These are phyloP conservation scores for Ziziphus jujuba DNA, from an alignment of 306 rosid species.

Conservation along the genomic window DNA sequence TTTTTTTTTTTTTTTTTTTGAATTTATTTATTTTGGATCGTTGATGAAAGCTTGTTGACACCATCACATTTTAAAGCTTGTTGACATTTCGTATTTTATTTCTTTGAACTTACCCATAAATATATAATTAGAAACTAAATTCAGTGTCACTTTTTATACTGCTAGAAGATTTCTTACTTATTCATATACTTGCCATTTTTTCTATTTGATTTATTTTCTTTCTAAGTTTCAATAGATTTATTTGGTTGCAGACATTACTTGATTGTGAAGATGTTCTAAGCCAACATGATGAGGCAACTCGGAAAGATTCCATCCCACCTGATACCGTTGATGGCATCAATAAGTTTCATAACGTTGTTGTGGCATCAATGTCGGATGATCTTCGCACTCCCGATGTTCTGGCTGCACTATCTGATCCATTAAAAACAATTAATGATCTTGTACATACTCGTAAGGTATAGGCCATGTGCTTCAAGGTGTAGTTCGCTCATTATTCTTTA, in stretches of 20 bases:
- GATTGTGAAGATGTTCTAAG: conserved; percentile 71
- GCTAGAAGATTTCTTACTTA: background rate
- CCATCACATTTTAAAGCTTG: background rate
- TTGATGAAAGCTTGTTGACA: conserved; percentile 12
- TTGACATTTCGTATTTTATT: background rate
- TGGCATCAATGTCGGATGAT: conserved; percentile 89
- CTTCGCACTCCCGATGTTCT: conserved; percentile 83
- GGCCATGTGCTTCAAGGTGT: background rate
- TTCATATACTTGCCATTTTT: background rate
- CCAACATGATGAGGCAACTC: conserved; percentile 55
- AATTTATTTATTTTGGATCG: background rate
- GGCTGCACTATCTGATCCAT: conserved; percentile 82
- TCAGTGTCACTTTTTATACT: background rate
- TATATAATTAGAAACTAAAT: background rate
- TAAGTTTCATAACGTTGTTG: conserved; percentile 51
- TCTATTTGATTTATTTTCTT: background rate
- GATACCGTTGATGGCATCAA: conserved; percentile 47
- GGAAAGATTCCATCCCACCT: conserved; percentile 55
- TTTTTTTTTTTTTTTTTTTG: background rate
- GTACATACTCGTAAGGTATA: conserved; percentile 80
- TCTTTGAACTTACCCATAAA: background rate
- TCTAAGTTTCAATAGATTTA: background rate
- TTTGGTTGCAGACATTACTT: conserved; percentile 63
- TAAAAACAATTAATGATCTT: conserved; percentile 82
- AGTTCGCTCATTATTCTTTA: background rate